Evolutionary conservation across 495 filamentous ascomycete genomes (phyloP).

Genomic region (Talaromyces proteolyticus): DNA sequence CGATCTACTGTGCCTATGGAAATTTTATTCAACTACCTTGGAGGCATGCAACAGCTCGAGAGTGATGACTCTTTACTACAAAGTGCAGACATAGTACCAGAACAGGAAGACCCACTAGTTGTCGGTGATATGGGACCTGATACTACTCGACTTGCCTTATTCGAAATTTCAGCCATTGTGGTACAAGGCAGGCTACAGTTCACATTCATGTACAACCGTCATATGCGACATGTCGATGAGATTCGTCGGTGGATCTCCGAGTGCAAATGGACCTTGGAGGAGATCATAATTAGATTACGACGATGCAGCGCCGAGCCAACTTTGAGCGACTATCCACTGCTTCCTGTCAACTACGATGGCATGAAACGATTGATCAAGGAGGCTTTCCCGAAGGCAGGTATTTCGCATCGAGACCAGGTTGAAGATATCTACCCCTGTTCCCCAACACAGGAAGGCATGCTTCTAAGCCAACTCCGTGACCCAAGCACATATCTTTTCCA

Average conservation of each 20-base stretch:
- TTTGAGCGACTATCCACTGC: conserved; percentile 55
- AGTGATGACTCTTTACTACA: conserved; percentile 53
- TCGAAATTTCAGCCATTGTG: conserved; percentile 57
- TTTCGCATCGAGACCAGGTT: conserved; percentile 35
- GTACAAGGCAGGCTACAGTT: conserved; percentile 54
- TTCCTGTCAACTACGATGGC: conserved; percentile 54
- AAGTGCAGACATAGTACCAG: conserved; percentile 46
- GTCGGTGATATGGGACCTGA: conserved; percentile 39
- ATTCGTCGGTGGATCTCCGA: conserved; percentile 56
- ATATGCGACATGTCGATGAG: conserved; percentile 48
- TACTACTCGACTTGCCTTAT: conserved; percentile 51
- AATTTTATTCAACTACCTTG: conserved; percentile 65
- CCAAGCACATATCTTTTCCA: conserved; percentile 40
- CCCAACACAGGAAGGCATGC: conserved; percentile 58
- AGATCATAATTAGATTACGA: conserved; percentile 44
- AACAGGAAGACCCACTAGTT: conserved; percentile 33
- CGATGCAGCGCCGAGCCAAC: conserved; percentile 48
- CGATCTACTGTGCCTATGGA: conserved; percentile 55
- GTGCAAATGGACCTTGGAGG: conserved; percentile 52
- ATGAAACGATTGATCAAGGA: conserved; percentile 30
- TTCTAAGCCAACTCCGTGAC: conserved; percentile 56
- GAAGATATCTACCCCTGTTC: conserved; percentile 62
- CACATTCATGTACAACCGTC: conserved; percentile 55
- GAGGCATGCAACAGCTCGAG: conserved; percentile 53
- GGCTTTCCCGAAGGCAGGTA: conserved; percentile 42